Evolutionary conservation across 495 filamentous ascomycete genomes (phyloP), one percentile per base, ranked within the genome.

Genomic region (Trichocladium antarcticum): DNA sequence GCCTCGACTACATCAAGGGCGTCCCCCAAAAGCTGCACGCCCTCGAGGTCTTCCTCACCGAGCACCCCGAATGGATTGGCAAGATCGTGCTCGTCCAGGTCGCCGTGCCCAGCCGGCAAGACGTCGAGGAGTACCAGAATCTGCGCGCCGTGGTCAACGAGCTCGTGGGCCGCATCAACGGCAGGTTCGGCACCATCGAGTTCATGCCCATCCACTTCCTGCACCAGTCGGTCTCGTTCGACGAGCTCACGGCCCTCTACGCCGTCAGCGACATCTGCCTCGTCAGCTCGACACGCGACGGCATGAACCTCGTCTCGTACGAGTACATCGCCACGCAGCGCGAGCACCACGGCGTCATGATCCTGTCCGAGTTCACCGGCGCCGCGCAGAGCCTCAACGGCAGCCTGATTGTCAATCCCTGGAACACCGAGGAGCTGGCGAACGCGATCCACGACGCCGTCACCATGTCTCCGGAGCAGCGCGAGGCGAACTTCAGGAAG

Each of bases 101-200:
- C 7, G 90, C 90, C 1, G 85, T 97, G 1, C 90, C 90, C 2
- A 89, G 83, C 55, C 77, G 90, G 29, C 83, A 89, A 50, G 89
- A 97, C 60, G 90, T 97, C 38, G 89, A 95, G 63, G 90, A 95
- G 61, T 95, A 97, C 60, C 87, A 95, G 64, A 92, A 95, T 53
- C 72, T 97, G 14, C 80, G 89, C 16, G 83, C 82, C 14, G 83
- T 92, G n/a, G 80, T 95, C 47, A 89, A 90, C 56, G 88, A 89
- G 58, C 73, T 94, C 1, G 87, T 93, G 11, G 89, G 90, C 4
- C 77, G 87, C 51, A 95, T 97, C 55, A 95, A 94, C 57, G 90
- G 90, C 40, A 83, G 78, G 58, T 96, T 96, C 62, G 90, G 86
- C 55, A 95, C 87, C 8, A 79, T 94, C 49, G 89, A 95, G 57